Percentiles rank a stretch among this genome's conserved stretches.
phyloP scores from a whole-genome alignment of 2,329 filamentous ascomycete species.

The Talaromyces verruculosus region DNA sequence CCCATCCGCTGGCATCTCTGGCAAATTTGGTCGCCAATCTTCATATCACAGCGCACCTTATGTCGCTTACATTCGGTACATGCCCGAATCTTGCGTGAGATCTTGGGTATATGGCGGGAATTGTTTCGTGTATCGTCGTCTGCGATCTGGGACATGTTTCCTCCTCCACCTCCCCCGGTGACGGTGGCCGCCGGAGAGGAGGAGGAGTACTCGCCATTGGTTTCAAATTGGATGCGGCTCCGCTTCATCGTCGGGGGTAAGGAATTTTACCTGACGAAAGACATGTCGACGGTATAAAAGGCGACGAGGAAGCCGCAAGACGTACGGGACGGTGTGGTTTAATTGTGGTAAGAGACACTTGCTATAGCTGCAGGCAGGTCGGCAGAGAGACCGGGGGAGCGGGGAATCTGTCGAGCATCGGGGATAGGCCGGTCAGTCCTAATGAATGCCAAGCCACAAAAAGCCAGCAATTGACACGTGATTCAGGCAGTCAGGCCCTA shows the following conservation, averaged over 20 bases:
- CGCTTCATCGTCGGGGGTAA: conserved; percentile 37
- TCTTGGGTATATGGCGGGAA: conserved; percentile 39
- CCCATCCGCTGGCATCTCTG: conserved; percentile 52
- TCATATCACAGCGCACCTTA: conserved; percentile 58
- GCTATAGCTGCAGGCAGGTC: conserved; percentile 5
- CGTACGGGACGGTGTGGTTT: not conserved
- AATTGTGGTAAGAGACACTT: not conserved
- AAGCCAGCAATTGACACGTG: not conserved
- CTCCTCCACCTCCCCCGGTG: conserved; percentile 21
- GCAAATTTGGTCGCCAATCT: conserved; percentile 49
- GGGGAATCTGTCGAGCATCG: conserved; percentile 11
- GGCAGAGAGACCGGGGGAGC: conserved; percentile 14
- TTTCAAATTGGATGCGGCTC: conserved; percentile 41
- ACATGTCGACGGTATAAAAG: conserved; percentile 2
- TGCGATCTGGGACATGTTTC: conserved; percentile 23
- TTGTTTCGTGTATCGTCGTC: conserved; percentile 32
- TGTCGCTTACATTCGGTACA: conserved; percentile 57
- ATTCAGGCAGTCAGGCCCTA: not conserved
- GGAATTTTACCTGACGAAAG: conserved; percentile 1
- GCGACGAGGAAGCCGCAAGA: not conserved
- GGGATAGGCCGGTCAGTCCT: not conserved
- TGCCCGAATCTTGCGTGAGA: conserved; percentile 49
- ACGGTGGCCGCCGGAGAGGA: conserved; percentile 30
- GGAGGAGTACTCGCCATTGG: conserved; percentile 38
- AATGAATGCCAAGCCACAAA: not conserved